Conservation (phyloP, 1,284 basidiomycete genomes). For the Amylostereum areolatum region DNA sequence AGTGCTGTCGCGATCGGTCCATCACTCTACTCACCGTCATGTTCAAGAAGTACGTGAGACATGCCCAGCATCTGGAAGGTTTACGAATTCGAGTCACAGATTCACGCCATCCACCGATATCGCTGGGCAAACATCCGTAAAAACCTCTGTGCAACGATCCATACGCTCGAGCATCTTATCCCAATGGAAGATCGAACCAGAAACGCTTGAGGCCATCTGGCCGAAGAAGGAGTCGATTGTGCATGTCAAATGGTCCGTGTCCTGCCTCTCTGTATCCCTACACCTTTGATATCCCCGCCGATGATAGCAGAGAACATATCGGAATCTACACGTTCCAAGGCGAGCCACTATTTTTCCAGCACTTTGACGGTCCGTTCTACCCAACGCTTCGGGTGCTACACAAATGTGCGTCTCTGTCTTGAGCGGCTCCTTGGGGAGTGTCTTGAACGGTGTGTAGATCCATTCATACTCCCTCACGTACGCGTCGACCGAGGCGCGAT, state of each 20-base stretch:
- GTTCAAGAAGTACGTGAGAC: conserved; percentile 53
- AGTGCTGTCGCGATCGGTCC: too few species aligned
- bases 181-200: conserved; percentile 81
- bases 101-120: conserved; percentile 86
- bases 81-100: conserved; percentile 34
- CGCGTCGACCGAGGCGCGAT: conserved; percentile 96
- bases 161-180: conserved; percentile 79
- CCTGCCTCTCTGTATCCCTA: conserved; percentile 6
- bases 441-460: conserved; percentile 52
- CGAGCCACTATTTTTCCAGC: conserved; percentile 93
- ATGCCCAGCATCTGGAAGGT: neutral
- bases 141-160: conserved; percentile 89
- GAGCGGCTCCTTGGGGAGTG: neutral
- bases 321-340: conserved; percentile 87
- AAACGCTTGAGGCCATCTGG: conserved; percentile 89
- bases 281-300: conserved; percentile 10
- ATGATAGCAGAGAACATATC: conserved; percentile 85
- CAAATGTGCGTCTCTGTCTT: conserved; percentile 61
- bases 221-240: conserved; percentile 96
- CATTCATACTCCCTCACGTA: conserved; percentile 83
- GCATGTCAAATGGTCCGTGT: conserved; percentile 88
- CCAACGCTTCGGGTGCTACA: conserved; percentile 89
- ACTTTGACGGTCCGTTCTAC: conserved; percentile 90
- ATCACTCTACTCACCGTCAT: conserved; percentile 21
- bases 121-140: conserved; percentile 89